Evolutionary conservation across 108 stramenopile genomes (phyloP).

Genomic region (Seminavis robusta): DNA sequence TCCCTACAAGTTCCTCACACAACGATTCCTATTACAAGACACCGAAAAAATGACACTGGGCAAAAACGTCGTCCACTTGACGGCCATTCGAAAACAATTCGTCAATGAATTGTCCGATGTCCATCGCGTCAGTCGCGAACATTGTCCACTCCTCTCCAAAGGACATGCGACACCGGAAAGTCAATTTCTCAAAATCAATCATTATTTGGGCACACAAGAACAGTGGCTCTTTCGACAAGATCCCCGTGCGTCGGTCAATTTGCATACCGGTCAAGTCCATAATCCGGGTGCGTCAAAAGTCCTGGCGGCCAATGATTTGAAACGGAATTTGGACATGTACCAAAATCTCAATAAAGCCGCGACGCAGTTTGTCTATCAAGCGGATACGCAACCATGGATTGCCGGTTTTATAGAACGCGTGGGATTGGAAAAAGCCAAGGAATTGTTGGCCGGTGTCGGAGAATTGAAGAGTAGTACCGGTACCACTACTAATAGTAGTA

Average conservation of each 20-base stretch:
- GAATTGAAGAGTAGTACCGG: no score
- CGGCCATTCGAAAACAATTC: neutral
- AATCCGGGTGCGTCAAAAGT: no score
- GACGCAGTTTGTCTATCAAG: no score
- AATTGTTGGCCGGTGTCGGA: slow-evolving; percentile 4
- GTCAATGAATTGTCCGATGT: slow-evolving; percentile 7
- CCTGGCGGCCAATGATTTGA: neutral
- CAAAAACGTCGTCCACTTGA: slow-evolving; percentile 5
- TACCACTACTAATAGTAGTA: no score
- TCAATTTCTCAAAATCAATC: slow-evolving; percentile 11
- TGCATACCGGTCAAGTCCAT: no score
- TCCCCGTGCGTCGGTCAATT: no score
- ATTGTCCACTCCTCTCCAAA: neutral
- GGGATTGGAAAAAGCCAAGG: neutral
- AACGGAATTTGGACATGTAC: slow-evolving; percentile 2
- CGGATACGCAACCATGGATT: slow-evolving; percentile 12
- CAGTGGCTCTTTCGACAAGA: slow-evolving; percentile 26
- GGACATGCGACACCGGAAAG: neutral
- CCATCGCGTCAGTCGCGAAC: slow-evolving; percentile 4
- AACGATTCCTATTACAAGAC: slow-evolving; percentile 16
- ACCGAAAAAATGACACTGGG: slow-evolving; percentile 1
- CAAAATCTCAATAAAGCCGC: no score
- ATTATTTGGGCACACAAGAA: slow-evolving; percentile 21
- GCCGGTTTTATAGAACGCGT: slow-evolving; percentile 13
- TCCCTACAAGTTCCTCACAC: slow-evolving; percentile 3